Percentiles rank a stretch among this genome's conserved stretches.
These are phyloP conservation scores for Diversispora eburnea DNA, from an alignment of 192 early-diverging fungal species.

Conservation along the genomic window DNA sequence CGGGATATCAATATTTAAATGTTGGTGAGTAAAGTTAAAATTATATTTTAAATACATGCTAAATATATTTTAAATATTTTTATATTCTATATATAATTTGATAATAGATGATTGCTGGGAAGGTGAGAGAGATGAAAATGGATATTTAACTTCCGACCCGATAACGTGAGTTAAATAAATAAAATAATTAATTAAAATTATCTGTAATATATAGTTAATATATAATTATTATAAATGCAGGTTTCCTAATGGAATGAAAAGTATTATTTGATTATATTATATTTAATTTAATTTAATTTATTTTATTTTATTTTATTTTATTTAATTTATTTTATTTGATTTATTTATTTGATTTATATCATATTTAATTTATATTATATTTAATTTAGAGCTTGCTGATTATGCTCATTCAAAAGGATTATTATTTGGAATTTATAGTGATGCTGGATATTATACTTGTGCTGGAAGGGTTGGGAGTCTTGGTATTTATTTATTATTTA, in stretches of 20 bases:
- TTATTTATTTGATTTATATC: background rate
- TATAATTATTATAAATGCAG: background rate
- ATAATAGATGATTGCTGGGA: constrained; percentile 54
- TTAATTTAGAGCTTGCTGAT: constrained; percentile 47
- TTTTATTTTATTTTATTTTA: background rate
- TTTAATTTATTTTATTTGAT: background rate
- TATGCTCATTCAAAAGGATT: constrained; percentile 50
- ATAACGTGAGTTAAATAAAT: constrained; percentile 1
- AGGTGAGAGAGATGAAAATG: constrained; percentile 34
- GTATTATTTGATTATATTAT: background rate
- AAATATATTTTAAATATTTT: background rate
- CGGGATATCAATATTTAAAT: constrained; percentile 55
- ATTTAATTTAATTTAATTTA: background rate
- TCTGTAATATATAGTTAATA: background rate
- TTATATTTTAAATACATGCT: background rate
- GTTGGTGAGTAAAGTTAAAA: constrained; percentile 16
- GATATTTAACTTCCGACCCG: constrained; percentile 35
- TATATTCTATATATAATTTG: background rate
- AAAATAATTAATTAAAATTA: background rate
- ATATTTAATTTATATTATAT: constrained; percentile 12
- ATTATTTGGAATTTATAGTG: constrained; percentile 44
- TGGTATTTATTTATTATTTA: background rate
- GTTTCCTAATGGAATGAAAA: constrained; percentile 6
- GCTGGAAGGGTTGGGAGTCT: constrained; percentile 41
- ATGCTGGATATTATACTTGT: constrained; percentile 50